Evolutionary conservation across 148 eudicot species (phyloP).

Genomic region (Gaultheria prostrata): DNA sequence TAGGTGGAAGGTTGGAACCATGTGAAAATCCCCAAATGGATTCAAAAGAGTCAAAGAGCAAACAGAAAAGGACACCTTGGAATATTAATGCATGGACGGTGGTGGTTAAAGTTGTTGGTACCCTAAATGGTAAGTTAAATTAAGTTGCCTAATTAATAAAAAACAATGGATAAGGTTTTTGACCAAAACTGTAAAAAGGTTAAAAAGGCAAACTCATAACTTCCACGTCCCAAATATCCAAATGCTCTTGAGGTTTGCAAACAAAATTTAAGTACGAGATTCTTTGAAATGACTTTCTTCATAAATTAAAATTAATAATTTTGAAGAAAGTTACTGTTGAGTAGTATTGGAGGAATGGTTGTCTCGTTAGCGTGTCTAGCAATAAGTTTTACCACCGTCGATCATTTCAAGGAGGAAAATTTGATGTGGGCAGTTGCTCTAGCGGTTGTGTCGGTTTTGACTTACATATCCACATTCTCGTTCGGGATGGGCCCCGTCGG

Average conservation of each 20-base stretch:
- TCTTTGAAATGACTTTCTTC: too few species aligned
- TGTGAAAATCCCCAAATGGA: background rate
- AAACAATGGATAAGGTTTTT: background rate
- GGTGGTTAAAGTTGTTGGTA: background rate
- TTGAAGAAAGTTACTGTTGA: background rate
- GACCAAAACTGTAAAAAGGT: background rate
- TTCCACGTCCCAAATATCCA: too few species aligned
- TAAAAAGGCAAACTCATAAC: background rate
- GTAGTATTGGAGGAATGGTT: slow-evolving; percentile 14
- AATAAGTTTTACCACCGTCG: background rate
- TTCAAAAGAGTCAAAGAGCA: background rate
- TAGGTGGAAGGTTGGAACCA: too few species aligned
- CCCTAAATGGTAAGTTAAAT: background rate
- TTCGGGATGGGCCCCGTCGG: slow-evolving; percentile 16
- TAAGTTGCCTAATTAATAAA: background rate
- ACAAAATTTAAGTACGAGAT: too few species aligned
- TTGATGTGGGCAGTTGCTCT: background rate
- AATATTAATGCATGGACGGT: background rate
- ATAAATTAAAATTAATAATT: background rate
- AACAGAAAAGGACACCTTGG: too few species aligned
- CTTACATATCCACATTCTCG: slow-evolving; percentile 9
- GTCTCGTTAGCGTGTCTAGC: background rate
- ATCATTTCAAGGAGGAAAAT: background rate
- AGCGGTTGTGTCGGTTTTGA: background rate
- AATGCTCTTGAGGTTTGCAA: too few species aligned